These are phyloP conservation scores for Magnolia sinica DNA, from an alignment of 164 flowering plant genomes.

Conservation along the genomic window DNA sequence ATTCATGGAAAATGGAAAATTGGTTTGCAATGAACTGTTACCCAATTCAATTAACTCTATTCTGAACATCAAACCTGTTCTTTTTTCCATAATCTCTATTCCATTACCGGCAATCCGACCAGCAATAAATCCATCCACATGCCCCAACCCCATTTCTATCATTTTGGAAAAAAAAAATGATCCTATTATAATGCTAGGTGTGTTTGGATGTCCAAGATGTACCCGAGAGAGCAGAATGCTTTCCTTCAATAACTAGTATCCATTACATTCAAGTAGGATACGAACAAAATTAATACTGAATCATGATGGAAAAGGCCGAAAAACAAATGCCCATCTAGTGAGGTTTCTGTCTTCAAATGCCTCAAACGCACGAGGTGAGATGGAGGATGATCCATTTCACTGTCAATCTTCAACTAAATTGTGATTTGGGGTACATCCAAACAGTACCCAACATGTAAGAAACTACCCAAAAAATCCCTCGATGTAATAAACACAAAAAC, in stretches of 20 bases:
- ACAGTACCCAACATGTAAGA: no score
- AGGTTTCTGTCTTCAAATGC: neutral
- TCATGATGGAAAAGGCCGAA: neutral
- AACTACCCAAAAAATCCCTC: neutral
- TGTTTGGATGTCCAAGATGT: neutral
- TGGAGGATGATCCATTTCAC: neutral
- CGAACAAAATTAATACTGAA: neutral
- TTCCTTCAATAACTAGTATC: neutral
- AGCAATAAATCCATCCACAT: neutral
- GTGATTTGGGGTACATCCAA: neutral
- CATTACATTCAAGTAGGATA: no score
- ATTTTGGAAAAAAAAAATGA: neutral
- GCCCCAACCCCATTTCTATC: neutral
- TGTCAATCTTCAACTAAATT: neutral
- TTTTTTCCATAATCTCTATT: neutral
- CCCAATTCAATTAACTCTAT: neutral
- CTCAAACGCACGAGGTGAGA: neutral
- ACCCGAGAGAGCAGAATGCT: neutral
- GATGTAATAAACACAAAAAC: neutral
- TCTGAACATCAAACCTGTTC: neutral
- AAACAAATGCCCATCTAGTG: neutral
- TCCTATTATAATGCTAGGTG: neutral
- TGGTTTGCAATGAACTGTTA: neutral
- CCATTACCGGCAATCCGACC: neutral
- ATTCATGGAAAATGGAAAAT: neutral